A percentile compares a stretch with the other conserved stretches of the same genome.
These are phyloP conservation scores for Baorangia bicolor DNA, from an alignment of 768 basidiomycete species.

Conservation along the genomic window DNA sequence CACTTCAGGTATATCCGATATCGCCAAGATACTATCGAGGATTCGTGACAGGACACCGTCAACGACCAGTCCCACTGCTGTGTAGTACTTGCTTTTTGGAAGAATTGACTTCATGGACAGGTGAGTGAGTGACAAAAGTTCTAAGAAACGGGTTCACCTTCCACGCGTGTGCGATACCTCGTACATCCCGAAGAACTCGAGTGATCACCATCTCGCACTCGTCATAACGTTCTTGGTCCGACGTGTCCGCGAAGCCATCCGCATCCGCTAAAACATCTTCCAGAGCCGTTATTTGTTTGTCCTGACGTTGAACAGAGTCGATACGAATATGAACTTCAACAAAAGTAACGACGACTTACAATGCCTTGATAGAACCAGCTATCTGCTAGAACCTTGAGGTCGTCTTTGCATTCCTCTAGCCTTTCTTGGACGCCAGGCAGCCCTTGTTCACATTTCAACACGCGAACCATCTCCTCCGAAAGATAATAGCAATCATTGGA, in stretches of 20 bases:
- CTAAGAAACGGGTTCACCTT: slow-evolving; percentile 54
- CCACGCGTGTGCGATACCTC: slow-evolving; percentile 60
- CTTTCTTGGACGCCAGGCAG: slow-evolving; percentile 40
- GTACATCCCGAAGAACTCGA: slow-evolving; percentile 61
- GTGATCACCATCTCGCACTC: slow-evolving; percentile 71
- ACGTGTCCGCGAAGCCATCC: slow-evolving; percentile 66
- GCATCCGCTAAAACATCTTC: slow-evolving; percentile 50
- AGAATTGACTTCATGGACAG: slow-evolving; percentile 53
- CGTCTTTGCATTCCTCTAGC: slow-evolving; percentile 49
- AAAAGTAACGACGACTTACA: slow-evolving; percentile 41
- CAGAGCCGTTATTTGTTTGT: slow-evolving; percentile 25
- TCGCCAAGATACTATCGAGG: slow-evolving; percentile 66
- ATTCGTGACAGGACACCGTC: slow-evolving; percentile 68
- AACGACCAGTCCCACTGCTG: slow-evolving; percentile 66
- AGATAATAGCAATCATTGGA: slow-evolving; percentile 83
- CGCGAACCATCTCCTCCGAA: slow-evolving; percentile 42
- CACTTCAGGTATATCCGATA: slow-evolving; percentile 84
- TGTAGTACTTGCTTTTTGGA: slow-evolving; percentile 69
- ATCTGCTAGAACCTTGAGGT: slow-evolving; percentile 56
- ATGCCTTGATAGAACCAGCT: slow-evolving; percentile 72
- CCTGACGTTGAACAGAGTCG: slow-evolving; percentile 10
- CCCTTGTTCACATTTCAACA: slow-evolving; percentile 30
- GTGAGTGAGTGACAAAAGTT: neutral
- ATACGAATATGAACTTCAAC: neutral
- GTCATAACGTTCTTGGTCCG: slow-evolving; percentile 72